Conservation (phyloP, 2,329 filamentous ascomycete genomes). For the Alternaria sp. region DNA sequence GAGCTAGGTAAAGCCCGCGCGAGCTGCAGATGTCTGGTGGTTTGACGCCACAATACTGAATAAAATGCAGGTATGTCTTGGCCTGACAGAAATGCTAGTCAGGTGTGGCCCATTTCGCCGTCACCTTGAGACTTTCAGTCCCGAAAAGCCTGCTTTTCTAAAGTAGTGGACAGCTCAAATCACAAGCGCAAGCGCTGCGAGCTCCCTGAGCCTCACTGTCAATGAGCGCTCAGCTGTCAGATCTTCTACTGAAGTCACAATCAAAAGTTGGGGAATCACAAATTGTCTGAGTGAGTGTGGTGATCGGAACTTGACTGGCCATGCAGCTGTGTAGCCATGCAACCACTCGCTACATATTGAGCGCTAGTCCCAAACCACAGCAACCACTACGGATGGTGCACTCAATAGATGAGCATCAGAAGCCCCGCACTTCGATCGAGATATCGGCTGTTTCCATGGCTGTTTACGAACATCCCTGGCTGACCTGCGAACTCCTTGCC, state of each 20-base stretch:
- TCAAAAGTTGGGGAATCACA: neutral
- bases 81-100: neutral
- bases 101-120: neutral
- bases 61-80: neutral
- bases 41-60: neutral
- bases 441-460: neutral
- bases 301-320: too few species aligned
- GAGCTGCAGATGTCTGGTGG: neutral
- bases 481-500: neutral
- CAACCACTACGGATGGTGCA: neutral
- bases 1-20: too few species aligned
- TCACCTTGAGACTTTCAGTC: neutral
- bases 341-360: neutral
- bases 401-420: neutral
- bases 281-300: neutral
- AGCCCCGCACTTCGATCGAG: neutral
- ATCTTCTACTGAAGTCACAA: neutral
- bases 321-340: neutral
- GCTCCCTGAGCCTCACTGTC: too few species aligned
- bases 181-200: too few species aligned
- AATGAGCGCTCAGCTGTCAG: too few species aligned
- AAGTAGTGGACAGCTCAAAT: too few species aligned
- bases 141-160: too few species aligned
- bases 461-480: neutral
- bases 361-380: neutral